Percentiles rank a stretch among this genome's conserved stretches.
These are phyloP conservation scores for Monilinia aucupariae DNA, from an alignment of 2,329 filamentous ascomycete species.

Conservation along the genomic window DNA sequence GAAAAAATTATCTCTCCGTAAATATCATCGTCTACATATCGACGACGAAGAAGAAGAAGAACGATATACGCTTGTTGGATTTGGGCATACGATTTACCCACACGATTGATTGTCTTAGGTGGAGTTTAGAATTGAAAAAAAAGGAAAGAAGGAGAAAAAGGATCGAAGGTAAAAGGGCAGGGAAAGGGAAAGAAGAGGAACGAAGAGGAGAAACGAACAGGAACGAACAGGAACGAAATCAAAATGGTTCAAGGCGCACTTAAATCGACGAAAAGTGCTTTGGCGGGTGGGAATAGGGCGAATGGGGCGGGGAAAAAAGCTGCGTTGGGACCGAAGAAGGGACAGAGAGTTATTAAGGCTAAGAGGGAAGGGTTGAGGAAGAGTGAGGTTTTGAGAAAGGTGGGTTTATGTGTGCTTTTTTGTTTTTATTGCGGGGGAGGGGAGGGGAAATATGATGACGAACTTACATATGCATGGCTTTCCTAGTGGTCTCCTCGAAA, in stretches of 20 bases:
- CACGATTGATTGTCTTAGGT: too few species aligned
- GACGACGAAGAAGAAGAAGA: too few species aligned
- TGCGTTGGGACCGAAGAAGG: conserved; percentile 48
- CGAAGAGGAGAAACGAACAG: neutral
- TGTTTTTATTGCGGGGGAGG: neutral
- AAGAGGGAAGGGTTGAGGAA: conserved; percentile 57
- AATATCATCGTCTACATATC: too few species aligned
- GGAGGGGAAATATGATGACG: neutral
- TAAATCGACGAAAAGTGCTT: conserved; percentile 29
- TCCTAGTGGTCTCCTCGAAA: conserved; percentile 8
- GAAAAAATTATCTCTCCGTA: neutral
- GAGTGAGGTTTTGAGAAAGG: conserved; percentile 59
- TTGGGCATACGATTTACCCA: too few species aligned
- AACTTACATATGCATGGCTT: conserved; percentile 14
- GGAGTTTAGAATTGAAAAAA: too few species aligned
- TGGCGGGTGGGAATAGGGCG: conserved; percentile 4
- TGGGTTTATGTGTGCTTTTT: conserved; percentile 26
- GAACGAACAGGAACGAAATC: neutral
- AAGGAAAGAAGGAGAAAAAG: neutral
- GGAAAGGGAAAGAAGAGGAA: neutral
- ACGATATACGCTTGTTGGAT: too few species aligned
- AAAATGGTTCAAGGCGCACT: conserved; percentile 35
- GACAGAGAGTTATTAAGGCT: conserved; percentile 58
- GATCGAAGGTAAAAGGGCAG: neutral
- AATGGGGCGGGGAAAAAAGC: conserved; percentile 29